Conservation (phyloP, 176 grass and related monocot genomes). For the Areca catechu region DNA sequence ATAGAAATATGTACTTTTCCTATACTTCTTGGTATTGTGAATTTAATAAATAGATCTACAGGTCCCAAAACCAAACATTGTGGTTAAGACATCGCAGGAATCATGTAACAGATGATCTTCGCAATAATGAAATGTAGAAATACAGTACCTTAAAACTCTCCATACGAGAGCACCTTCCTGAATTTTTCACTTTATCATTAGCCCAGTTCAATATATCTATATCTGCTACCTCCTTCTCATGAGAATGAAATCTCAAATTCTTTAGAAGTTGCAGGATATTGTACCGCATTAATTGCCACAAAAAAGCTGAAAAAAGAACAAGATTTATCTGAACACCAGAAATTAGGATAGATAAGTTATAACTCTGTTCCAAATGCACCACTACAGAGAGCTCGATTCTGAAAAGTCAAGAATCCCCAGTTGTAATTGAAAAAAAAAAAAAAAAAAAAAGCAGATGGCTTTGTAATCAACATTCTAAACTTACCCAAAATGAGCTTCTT, state of each 20-base stretch:
- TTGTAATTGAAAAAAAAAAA: background rate
- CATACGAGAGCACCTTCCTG: slow-evolving; percentile 44
- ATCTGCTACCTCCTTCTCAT: slow-evolving; percentile 57
- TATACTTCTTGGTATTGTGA: no score
- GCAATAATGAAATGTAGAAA: background rate
- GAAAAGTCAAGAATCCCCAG: no score
- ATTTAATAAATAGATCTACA: no score
- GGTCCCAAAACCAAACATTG: no score
- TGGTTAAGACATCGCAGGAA: no score
- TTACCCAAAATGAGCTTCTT: slow-evolving; percentile 96
- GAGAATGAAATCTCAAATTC: slow-evolving; percentile 56
- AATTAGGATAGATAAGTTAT: no score
- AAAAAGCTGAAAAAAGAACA: slow-evolving; percentile 38
- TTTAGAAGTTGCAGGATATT: slow-evolving; percentile 70
- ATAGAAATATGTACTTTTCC: no score
- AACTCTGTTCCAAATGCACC: no score
- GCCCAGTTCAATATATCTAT: slow-evolving; percentile 62
- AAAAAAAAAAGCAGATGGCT: background rate
- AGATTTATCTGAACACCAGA: no score
- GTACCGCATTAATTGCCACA: slow-evolving; percentile 78
- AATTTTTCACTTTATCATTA: slow-evolving; percentile 53
- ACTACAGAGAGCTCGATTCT: no score
- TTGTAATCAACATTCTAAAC: background rate
- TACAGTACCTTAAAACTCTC: slow-evolving; percentile 60
- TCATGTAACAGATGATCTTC: no score